Base-by-base conservation (phyloP, 1,284 basidiomycete genomes). In the Wolfiporia cocos region DNA sequence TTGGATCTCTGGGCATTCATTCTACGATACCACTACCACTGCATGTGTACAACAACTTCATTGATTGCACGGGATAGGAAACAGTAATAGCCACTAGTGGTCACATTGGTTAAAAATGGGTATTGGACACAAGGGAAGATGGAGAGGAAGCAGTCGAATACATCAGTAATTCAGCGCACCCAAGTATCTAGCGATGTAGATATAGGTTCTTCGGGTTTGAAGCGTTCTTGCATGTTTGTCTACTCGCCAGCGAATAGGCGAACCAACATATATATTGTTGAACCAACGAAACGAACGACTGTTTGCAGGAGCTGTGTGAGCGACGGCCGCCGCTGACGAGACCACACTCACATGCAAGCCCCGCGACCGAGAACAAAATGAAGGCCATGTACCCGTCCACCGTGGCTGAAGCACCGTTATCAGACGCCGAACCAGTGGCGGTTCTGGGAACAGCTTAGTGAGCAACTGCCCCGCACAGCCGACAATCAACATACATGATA, bases 211-310 rank as follows among this genome's bases (percentile, higher is more conserved):
- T n/a, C n/a, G n/a, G n/a, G n/a, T n/a, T n/a, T n/a, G n/a, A n/a
- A n/a, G n/a, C n/a, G n/a, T n/a, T n/a, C n/a, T n/a, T n/a, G n/a
- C n/a, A n/a, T n/a, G n/a, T n/a, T n/a, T n/a, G n/a, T n/a, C n/a
- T 41, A 92, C 67, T 92, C 89, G 49, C 90, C 86, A 23, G 85
- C 83, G 59, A 93, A 92, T 47, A 92, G 56, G 12, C 90, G 79
- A 19, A 92, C 70, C 37, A 92, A 57, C 70, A 92, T 78, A 57
- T 92, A 92, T 36, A 71, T 62, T 30, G 86, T 77, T 10, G 83
- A 84, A 0, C 91, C 91, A 4, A 89, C 51, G 63, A 93, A 93
- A 5, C 91, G 78, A 49, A 92, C 69, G 42, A 89, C 88, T 91
- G 49, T 9, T 37, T 32, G 15, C n/a, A 28, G 9, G 29, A 24